A percentile compares a stretch with the other conserved stretches of the same genome.
These are phyloP conservation scores for Geosmithia flava DNA, from an alignment of 2,329 filamentous ascomycete genomes.

Conservation along the genomic window DNA sequence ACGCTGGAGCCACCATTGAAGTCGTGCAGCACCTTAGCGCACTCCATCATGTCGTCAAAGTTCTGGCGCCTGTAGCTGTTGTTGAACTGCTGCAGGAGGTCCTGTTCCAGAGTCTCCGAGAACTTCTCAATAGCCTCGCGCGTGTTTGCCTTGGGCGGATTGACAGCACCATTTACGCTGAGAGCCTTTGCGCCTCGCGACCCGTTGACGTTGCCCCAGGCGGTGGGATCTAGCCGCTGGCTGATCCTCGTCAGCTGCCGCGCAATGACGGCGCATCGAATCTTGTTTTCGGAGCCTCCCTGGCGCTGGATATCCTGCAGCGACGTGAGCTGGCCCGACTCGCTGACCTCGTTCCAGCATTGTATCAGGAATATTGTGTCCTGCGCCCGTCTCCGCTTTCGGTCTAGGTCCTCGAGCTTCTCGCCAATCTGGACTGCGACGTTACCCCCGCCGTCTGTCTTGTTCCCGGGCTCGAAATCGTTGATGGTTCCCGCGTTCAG, in stretches of 20 bases:
- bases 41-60: constrained; percentile 97
- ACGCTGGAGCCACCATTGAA: constrained; percentile 95
- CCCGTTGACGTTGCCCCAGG: constrained; percentile 55
- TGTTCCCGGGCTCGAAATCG: constrained; percentile 17
- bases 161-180: constrained; percentile 18
- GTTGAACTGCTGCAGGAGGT: constrained; percentile 91
- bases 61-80: constrained; percentile 92
- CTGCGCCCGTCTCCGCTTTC: constrained; percentile 76
- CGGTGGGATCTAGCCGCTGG: constrained; percentile 70
- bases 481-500: constrained; percentile 49
- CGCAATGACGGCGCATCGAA: constrained; percentile 86
- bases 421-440: constrained; percentile 92
- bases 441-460: constrained; percentile 57
- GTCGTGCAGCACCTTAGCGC: constrained; percentile 83
- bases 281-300: constrained; percentile 80
- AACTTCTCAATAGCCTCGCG: constrained; percentile 94
- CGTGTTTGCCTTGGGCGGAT: constrained; percentile 36
- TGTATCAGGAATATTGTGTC: constrained; percentile 93
- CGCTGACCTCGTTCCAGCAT: constrained; percentile 93
- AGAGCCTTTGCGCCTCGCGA: constrained; percentile 36
- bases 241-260: constrained; percentile 90
- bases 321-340: constrained; percentile 74
- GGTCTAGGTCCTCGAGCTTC: constrained; percentile 84
- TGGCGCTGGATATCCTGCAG: constrained; percentile 80
- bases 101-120: constrained; percentile 88